Evolutionary conservation across 768 basidiomycete genomes (phyloP), one percentile per base, ranked within the genome.

Genomic region (Pulveroboletus sp.): DNA sequence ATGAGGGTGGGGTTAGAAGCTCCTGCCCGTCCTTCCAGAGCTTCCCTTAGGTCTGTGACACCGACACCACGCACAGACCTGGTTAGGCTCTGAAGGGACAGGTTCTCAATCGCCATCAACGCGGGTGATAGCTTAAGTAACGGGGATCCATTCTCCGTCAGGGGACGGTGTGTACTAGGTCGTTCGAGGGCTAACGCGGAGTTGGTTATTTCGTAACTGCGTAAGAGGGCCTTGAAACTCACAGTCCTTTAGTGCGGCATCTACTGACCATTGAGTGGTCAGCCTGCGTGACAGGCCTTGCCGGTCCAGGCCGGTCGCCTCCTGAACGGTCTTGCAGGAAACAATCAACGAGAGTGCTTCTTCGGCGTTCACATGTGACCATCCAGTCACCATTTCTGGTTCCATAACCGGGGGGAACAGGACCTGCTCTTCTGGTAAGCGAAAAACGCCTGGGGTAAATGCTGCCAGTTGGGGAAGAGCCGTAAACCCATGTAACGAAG

Each of bases 81-180:
- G 17, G 86, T 79, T 49, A 95, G 70, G 61, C 89, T 92, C 63
- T 89, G 88, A 49, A 92, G 74, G 6, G 93, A 95, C 31, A 90
- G 74, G 65, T 95, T 95, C 59, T 93, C 89, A 46, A 89, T 88
- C 57, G 89, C 84, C 89, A 93, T 95, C 54, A 95, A 72, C 14
- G 86, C 83, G 31, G 89, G 89, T 6, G 89, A 86, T 31, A 93
- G 81, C 63, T 83, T 89, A 46, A 90, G 76, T 38, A 92, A 76
- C 3, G 88, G 85, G 2, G 86, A 81, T 36, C 85, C 71, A 13
- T 82, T 82, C 57, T 91, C 87, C 48, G 79, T 79, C 21, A 85
- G 76, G 18, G 79, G 76, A 18, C 90, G 83, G 51, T 77, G 81
- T 11, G 67, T 68, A 11, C 73, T 68, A 13, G 76, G 73, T 43